A percentile compares a stretch with the other conserved stretches of the same genome.
phyloP scores from a whole-genome alignment of 306 rosid genomes.

The Purshia tridentata region DNA sequence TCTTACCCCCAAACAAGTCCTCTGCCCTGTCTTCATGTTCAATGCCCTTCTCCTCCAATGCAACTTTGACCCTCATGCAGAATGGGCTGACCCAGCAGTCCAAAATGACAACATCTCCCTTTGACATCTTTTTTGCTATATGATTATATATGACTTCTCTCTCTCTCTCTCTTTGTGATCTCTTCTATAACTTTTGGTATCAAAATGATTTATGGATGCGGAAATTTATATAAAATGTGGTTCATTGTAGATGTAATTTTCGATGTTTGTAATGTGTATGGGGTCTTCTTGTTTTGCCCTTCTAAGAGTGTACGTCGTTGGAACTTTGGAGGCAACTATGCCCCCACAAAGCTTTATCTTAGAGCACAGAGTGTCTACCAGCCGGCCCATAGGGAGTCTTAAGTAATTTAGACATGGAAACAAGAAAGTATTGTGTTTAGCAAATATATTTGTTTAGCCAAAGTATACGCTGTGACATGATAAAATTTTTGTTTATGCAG shows the following conservation, averaged over 20 bases:
- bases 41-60: constrained; percentile 60
- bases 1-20: constrained; percentile 65
- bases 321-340: background rate
- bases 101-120: constrained; percentile 43
- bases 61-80: constrained; percentile 55
- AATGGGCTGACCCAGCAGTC: constrained; percentile 59
- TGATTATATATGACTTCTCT: background rate
- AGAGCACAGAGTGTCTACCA: background rate
- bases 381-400: background rate
- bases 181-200: background rate
- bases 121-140: constrained; percentile 40
- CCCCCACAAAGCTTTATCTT: background rate
- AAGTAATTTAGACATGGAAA: no score
- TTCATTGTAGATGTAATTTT: background rate
- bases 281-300: constrained; percentile 7
- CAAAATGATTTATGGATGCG: background rate
- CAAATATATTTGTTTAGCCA: no score
- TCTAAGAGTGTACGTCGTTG: background rate
- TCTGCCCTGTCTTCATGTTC: constrained; percentile 37
- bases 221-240: background rate
- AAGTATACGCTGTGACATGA: no score
- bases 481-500: no score
- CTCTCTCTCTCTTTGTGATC: background rate
- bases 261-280: background rate
- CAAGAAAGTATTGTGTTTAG: no score